Evolutionary conservation across 177 flowering plant genomes (phyloP), one percentile per base, ranked within the genome.

Genomic region (Vitis hybrid): DNA sequence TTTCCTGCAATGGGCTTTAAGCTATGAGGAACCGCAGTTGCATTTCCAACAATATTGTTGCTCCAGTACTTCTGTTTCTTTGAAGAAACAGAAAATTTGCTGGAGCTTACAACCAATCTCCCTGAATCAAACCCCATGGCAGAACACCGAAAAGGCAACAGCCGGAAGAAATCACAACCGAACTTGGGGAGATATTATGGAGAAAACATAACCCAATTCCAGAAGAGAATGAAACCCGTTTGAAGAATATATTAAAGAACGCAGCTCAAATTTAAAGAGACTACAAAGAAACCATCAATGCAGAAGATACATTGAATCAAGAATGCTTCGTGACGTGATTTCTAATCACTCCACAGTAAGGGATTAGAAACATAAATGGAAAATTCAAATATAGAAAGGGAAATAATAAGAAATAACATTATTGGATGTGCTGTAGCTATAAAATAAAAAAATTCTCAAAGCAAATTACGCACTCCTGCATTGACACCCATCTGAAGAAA

Each of bases 61-160:
- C 18, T 57, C 33, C 56, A n/a, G 45, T 64, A 14, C 67, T 55
- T 70, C 67, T 56, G 67, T 19, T 62, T 70, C 19, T 33, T 67
- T 33, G 61, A 52, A 70, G 63, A 68, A 57, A 48, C 22, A 58
- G 63, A 59, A 19, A 55, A 58, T 4, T 4, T 19, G 29, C 63
- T 68, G 26, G 70, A 63, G 49, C 31, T 55, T 45, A 63, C 33
- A 70, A 18, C 33, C 66, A 51, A 39, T 51, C 59, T 33, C 33
- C 29, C 33, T 14, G 53, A n/a, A 52, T 22, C 51, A 15, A 62
- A 14, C 20, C 67, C 67, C 58, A 63, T 55, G 10, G 8, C 13
- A 45, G 18, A 68, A 57, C 18, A 39, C 19, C 20, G 3, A n/a
- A 56, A 10, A 5, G 14, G 31, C 2, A 19, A 2, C 5, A 39